Evolutionary conservation across 495 filamentous ascomycete species (phyloP).

Genomic region (Annulohypoxylon nitens): DNA sequence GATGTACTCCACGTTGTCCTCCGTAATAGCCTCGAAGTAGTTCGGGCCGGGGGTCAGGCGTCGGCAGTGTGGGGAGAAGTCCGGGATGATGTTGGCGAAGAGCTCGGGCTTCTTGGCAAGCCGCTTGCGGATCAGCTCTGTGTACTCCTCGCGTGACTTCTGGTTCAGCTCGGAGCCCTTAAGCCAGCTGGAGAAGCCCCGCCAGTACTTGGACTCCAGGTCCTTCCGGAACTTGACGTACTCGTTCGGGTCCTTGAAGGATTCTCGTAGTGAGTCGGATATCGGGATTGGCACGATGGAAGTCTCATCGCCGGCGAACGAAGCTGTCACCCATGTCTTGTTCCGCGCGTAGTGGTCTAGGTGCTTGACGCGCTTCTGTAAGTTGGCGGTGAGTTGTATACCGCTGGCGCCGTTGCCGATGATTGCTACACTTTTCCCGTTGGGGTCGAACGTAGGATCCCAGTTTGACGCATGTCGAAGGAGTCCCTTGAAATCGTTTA

Average conservation of each 20-base stretch:
- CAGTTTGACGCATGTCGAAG: conserved; percentile 66
- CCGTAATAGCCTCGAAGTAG: conserved; percentile 76
- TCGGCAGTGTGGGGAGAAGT: conserved; percentile 76
- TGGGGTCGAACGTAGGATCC: conserved; percentile 64
- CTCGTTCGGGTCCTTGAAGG: conserved; percentile 57
- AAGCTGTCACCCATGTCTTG: conserved; percentile 75
- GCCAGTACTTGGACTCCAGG: conserved; percentile 70
- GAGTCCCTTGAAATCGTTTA: conserved; percentile 68
- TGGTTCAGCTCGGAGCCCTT: conserved; percentile 66
- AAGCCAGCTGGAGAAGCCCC: conserved; percentile 68
- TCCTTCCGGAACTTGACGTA: conserved; percentile 61
- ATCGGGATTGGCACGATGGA: conserved; percentile 64
- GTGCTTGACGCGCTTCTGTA: conserved; percentile 65
- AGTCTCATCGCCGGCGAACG: conserved; percentile 58
- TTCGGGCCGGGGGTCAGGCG: conserved; percentile 78
- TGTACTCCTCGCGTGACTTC: conserved; percentile 64
- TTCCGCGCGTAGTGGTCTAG: conserved; percentile 76
- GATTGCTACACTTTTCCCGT: conserved; percentile 64
- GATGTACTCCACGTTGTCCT: conserved; percentile 74
- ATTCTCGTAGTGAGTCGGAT: conserved; percentile 60
- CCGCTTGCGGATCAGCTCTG: conserved; percentile 63
- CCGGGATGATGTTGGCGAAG: conserved; percentile 67
- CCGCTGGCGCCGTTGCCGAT: conserved; percentile 71
- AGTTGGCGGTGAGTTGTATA: conserved; percentile 70
- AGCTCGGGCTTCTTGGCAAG: conserved; percentile 68